Evolutionary conservation across 371 early-diverging fungal species (phyloP), one percentile per base, ranked within the genome.

Genomic region (Dichotomocladium elegans): DNA sequence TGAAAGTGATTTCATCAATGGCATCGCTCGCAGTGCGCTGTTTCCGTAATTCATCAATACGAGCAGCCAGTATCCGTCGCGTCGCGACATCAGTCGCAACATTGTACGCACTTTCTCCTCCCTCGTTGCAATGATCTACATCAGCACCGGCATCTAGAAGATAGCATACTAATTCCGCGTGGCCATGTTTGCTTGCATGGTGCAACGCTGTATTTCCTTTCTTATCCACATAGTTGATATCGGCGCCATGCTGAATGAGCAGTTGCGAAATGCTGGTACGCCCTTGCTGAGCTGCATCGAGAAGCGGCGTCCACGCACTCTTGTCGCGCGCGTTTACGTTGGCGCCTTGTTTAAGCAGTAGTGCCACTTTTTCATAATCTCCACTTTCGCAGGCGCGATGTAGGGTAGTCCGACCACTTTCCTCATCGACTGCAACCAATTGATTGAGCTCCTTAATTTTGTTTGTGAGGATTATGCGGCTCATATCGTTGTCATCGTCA

Each of bases 211-310:
- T 90, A 31, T 82, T 82, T 12, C 77, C 47, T 68, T 82, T 51
- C 55, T 75, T 1, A 77, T 88, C 51, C 56, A 60, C 3, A 70
- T 80, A 55, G 30, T 89, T 83, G 25, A 86, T 78, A 40, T 86
- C 79, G 0, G 91, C 93, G 5, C 91, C 92, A 44, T 80, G 79
- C 14, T 80, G 68, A 14, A 93, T 69, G 51, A 95, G 52, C 17
- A 78, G 61, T 26, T 80, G 71, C 4, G 84, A 86, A 24, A 88
- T 70, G 7, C 72, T 69, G 7, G 73, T 60, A 53, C 85, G 82
- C 0, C 91, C 92, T 30, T 81, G 69, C 11, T 80, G 68, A 24
- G 86, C 80, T 4, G 95, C 93, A 54, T 87, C 90, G 34, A 94
- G 96, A 21, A 94, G 55, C 6, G 95, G 89, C 3, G 92, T 89